Percentiles rank a stretch among this genome's conserved stretches.
Evolutionary conservation across 1,284 basidiomycete species (phyloP).

Genomic region (Abortiporus biennis): DNA sequence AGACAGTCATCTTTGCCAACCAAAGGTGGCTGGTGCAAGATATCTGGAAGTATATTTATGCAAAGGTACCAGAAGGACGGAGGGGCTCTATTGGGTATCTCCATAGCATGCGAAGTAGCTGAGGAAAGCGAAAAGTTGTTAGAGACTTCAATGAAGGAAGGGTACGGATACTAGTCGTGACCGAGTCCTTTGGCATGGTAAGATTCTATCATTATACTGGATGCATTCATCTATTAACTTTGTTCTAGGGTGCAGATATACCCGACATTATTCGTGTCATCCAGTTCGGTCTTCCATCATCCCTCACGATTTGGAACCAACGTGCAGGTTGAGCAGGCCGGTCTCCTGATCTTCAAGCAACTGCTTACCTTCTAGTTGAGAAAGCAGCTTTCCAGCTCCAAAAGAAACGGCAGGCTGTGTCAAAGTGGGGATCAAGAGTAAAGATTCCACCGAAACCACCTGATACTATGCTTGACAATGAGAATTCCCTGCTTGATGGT

Average conservation of each 20-base stretch:
- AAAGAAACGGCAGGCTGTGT: neutral
- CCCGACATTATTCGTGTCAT: constrained; percentile 12
- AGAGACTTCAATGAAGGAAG: constrained; percentile 7
- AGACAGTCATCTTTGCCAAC: constrained; percentile 3
- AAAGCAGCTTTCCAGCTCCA: constrained; percentile 3
- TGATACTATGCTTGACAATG: neutral
- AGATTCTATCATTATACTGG: neutral
- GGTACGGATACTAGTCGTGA: constrained; percentile 10
- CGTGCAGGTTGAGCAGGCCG: constrained; percentile 13
- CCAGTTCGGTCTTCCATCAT: constrained; percentile 11
- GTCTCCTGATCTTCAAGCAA: neutral
- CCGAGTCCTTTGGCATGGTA: constrained; percentile 14
- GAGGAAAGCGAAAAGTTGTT: constrained; percentile 1
- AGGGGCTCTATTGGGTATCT: neutral
- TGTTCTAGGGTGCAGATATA: constrained; percentile 14
- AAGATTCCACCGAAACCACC: neutral
- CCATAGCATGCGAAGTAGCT: neutral
- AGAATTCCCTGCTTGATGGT: neutral
- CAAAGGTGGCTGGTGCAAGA: neutral
- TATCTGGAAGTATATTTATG: neutral
- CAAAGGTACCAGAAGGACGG: neutral
- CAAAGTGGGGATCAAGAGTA: neutral
- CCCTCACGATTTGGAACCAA: constrained; percentile 14
- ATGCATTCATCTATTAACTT: neutral
- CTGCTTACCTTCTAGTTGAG: constrained; percentile 10